Conservation (phyloP, 345 rosid genomes). For the Linum tenue region DNA sequence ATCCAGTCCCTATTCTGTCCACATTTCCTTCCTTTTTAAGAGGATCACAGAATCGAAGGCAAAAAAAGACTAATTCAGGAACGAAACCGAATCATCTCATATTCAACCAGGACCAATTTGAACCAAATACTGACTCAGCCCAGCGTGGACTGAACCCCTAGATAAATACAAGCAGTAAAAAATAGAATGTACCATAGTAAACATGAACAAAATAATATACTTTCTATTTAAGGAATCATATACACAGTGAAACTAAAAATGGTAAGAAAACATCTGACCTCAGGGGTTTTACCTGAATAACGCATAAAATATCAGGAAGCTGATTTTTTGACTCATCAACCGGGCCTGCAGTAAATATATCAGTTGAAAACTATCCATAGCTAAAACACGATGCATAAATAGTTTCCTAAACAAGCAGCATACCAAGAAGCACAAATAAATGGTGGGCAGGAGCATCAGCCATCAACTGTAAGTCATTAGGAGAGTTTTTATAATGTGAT, state of each 20-base stretch:
- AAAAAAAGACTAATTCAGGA: no score
- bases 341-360: constrained; percentile 51
- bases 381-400: constrained; percentile 5
- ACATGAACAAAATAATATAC: no score
- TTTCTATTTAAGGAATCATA: no score
- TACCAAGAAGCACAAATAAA: constrained; percentile 88
- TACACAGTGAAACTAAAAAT: neutral
- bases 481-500: constrained; percentile 97
- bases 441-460: constrained; percentile 99
- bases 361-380: constrained; percentile 10
- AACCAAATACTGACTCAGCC: no score
- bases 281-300: constrained; percentile 61
- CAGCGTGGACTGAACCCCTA: no score
- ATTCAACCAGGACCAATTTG: no score
- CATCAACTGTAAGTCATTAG: constrained; percentile 89
- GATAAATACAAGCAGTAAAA: no score
- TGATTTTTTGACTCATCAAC: constrained; percentile 81
- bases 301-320: constrained; percentile 91
- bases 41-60: no score
- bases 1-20: no score
- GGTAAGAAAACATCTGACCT: neutral
- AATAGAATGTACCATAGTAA: no score
- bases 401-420: constrained; percentile 7
- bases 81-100: no score
- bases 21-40: no score